Evolutionary conservation across 345 rosid genomes (phyloP).

Genomic region (Eucalyptus paniculata): DNA sequence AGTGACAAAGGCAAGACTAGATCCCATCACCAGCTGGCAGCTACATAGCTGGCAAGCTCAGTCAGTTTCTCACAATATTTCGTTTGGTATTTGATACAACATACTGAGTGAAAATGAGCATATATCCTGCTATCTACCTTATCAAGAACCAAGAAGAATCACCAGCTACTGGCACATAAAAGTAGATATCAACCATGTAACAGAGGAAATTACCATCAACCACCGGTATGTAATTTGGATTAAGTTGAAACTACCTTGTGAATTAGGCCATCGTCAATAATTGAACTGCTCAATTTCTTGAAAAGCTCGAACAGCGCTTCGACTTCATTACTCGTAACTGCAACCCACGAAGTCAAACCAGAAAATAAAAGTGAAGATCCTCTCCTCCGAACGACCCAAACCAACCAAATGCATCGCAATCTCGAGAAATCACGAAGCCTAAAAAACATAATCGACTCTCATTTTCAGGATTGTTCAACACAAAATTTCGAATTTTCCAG

Average conservation of each 20-base stretch:
- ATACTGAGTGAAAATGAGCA: not conserved
- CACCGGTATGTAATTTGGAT: not conserved
- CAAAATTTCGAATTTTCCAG: not conserved
- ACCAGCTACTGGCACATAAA: not conserved
- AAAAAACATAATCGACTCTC: not conserved
- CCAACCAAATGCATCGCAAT: not conserved
- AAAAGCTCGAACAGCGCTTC: slow-evolving; percentile 64
- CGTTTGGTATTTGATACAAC: not conserved
- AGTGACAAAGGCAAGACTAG: not conserved
- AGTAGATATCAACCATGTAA: not conserved
- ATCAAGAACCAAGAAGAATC: not conserved
- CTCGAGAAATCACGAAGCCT: not conserved
- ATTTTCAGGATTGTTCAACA: not conserved
- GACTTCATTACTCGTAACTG: slow-evolving; percentile 60
- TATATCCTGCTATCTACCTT: not conserved
- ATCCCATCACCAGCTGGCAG: not conserved
- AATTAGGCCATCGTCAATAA: slow-evolving; percentile 58
- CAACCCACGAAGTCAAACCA: not conserved
- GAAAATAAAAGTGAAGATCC: not conserved
- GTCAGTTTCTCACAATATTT: not conserved
- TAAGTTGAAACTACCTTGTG: slow-evolving; percentile 41
- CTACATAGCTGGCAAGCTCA: not conserved
- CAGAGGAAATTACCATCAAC: not conserved
- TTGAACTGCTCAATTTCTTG: slow-evolving; percentile 53
- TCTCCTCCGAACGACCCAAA: not conserved